Evolutionary conservation across 2,329 filamentous ascomycete genomes (phyloP).

Genomic region (Monosporascus sp.): DNA sequence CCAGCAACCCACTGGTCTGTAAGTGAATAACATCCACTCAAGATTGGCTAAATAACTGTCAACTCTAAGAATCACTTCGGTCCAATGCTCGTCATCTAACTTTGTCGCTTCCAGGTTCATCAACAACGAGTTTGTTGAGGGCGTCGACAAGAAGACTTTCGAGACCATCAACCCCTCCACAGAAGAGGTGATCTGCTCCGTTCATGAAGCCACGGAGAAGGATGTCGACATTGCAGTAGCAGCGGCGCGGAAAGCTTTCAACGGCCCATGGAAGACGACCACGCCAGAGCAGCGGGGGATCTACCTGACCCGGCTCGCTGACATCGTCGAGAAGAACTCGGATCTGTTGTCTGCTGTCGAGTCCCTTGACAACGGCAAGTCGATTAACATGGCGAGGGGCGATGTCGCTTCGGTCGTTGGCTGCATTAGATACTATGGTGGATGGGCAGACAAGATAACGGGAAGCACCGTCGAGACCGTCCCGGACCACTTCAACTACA

Average conservation of each 20-base stretch:
- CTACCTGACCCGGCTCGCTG: slow-evolving; percentile 69
- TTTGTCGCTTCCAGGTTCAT: slow-evolving; percentile 60
- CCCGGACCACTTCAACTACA: slow-evolving; percentile 79
- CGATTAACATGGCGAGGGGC: slow-evolving; percentile 67
- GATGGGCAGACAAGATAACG: slow-evolving; percentile 88
- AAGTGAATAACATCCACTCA: slow-evolving; percentile 25
- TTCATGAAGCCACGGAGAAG: slow-evolving; percentile 83
- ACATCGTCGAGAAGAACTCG: slow-evolving; percentile 71
- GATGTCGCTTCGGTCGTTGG: slow-evolving; percentile 65
- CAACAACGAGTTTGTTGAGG: slow-evolving; percentile 85
- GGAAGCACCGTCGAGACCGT: slow-evolving; percentile 81
- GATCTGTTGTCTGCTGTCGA: slow-evolving; percentile 77
- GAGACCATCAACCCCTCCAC: slow-evolving; percentile 86
- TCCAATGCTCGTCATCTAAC: slow-evolving; percentile 15
- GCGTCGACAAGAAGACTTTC: slow-evolving; percentile 82
- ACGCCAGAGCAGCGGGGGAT: slow-evolving; percentile 67
- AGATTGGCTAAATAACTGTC: not conserved
- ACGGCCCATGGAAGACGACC: slow-evolving; percentile 63
- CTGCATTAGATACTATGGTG: slow-evolving; percentile 80
- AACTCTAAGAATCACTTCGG: not conserved
- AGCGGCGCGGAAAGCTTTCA: slow-evolving; percentile 81
- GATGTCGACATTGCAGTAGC: slow-evolving; percentile 75
- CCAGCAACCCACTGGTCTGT: slow-evolving; percentile 58
- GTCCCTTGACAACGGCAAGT: slow-evolving; percentile 85
- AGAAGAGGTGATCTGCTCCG: slow-evolving; percentile 78